Evolutionary conservation across 768 basidiomycete genomes (phyloP), one percentile per base, ranked within the genome.

Genomic region (Kwoniella bestiolae): DNA sequence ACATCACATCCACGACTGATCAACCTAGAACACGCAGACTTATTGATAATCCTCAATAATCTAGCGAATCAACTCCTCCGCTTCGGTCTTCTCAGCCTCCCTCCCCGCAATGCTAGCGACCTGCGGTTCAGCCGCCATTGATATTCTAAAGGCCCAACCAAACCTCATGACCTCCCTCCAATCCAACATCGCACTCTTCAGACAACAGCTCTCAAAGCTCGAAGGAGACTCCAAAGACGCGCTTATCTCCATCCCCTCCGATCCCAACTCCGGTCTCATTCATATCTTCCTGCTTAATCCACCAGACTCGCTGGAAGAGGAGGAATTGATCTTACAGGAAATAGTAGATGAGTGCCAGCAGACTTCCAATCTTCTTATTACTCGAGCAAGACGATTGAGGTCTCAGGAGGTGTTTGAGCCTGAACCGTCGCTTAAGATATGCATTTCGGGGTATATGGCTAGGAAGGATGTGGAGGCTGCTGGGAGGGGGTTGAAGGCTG

Each of bases 11-110:
- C 12, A 14, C 18, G 38, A 41, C 8, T 18, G 18, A 41, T 41
- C 38, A 41, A 11, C 38, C 11, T 57, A 11, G 16, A 32, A 32
- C 38, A n/a, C n/a, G n/a, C n/a, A n/a, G n/a, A n/a, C n/a, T n/a
- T n/a, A n/a, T n/a, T n/a, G n/a, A n/a, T n/a, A n/a, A n/a, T n/a
- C n/a, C n/a, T n/a, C n/a, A n/a, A n/a, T n/a, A n/a, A n/a, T n/a
- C n/a, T n/a, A 96, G 87, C 93, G 93, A 50, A 96, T 95, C 86
- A 98, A 98, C 79, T 92, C 91, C 16, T 89, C 92, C 3, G 88
- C 93, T 0, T 95, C 92, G 79, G 93, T 99, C 65, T 99, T 93
- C 84, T 96, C 95, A 1, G 96, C 96, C 18, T 88, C 95, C 2
- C 88, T 95, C 83, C 96, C 96, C 0, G 87, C 92, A 2, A 85